Conservation (phyloP, 2,329 filamentous ascomycete genomes). For the Beauveria brongniartii region DNA sequence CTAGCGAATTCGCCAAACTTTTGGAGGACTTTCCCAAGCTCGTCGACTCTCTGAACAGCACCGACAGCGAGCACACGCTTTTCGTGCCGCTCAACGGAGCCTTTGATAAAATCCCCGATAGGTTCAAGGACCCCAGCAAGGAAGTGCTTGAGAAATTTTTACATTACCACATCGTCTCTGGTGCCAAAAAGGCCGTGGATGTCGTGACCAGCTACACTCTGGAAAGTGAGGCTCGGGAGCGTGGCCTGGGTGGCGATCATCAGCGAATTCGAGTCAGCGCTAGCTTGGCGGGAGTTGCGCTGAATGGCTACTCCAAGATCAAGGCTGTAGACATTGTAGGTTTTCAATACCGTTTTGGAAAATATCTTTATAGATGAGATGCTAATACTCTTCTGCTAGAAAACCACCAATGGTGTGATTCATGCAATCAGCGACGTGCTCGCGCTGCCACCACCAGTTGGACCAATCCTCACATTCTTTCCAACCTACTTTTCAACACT, state of each 20-base stretch:
- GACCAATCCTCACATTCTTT: constrained; percentile 51
- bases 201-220: constrained; percentile 68
- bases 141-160: constrained; percentile 62
- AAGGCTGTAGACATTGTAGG: constrained; percentile 62
- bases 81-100: constrained; percentile 74
- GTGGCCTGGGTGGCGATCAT: constrained; percentile 52
- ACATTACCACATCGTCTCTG: constrained; percentile 65
- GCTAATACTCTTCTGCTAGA: constrained; percentile 29
- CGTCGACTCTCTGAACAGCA: constrained; percentile 66
- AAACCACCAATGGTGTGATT: constrained; percentile 70
- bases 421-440: constrained; percentile 70
- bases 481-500: constrained; percentile 73
- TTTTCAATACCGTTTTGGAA: background rate
- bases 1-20: constrained; percentile 67
- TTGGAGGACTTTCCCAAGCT: constrained; percentile 66
- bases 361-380: constrained; percentile 2
- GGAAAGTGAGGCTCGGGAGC: constrained; percentile 55
- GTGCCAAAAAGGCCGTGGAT: constrained; percentile 55
- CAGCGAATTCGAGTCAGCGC: constrained; percentile 68
- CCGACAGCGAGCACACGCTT: constrained; percentile 65
- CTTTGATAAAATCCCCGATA: constrained; percentile 53
- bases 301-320: constrained; percentile 73
- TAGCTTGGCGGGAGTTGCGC: constrained; percentile 50
- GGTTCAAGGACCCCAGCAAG: constrained; percentile 54
- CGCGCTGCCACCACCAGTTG: constrained; percentile 62